Conservation (phyloP, 345 rosid species). For the Linum lewisii region DNA sequence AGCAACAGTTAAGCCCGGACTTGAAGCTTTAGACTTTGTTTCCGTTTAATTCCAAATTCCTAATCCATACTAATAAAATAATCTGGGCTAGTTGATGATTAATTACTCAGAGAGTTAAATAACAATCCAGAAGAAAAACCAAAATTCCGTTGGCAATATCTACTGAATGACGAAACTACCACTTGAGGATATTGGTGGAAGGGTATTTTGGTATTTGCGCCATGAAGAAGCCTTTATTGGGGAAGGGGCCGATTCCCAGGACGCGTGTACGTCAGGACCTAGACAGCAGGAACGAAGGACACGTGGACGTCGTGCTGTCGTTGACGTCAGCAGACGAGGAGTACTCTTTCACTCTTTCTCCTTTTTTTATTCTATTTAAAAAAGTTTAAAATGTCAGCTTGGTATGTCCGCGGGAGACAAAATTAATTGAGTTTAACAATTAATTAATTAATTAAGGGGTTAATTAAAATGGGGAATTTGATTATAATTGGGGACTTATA, state of each 20-base stretch:
- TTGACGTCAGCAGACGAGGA: neutral
- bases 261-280: neutral
- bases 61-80: no score
- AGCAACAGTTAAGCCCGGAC: constrained; percentile 1
- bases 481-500: no score
- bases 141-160: neutral
- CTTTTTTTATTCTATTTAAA: no score
- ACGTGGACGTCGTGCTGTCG: neutral
- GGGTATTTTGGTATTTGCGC: neutral
- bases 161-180: neutral
- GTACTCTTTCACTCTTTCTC: neutral
- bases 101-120: no score
- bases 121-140: neutral
- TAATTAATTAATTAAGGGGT: no score
- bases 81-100: neutral
- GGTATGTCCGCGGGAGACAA: no score
- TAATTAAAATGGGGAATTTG: no score
- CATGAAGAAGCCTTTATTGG: neutral
- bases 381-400: neutral
- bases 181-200: neutral
- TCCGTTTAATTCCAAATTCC: neutral
- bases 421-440: no score
- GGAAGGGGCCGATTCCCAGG: neutral
- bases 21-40: neutral
- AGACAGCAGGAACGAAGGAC: neutral